These are phyloP conservation scores for Hymenoscyphus linearis DNA, from an alignment of 2,329 filamentous ascomycete genomes.

Conservation along the genomic window DNA sequence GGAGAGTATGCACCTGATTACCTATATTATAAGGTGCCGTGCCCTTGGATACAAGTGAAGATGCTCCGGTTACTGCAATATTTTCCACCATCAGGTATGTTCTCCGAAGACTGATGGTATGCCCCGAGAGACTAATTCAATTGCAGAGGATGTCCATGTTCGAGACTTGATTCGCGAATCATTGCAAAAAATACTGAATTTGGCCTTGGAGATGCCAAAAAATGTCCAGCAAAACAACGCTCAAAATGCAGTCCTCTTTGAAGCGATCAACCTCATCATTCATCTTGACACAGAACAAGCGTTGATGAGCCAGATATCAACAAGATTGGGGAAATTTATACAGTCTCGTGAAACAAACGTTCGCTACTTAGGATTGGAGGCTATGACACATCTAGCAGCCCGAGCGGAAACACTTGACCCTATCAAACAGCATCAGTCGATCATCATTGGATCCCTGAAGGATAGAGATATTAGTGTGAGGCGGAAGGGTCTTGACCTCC, in stretches of 20 bases:
- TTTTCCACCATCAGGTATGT: slow-evolving; percentile 82
- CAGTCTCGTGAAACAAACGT: slow-evolving; percentile 97
- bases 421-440: slow-evolving; percentile 95
- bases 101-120: neutral
- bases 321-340: slow-evolving; percentile 88
- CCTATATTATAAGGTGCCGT: slow-evolving; percentile 98
- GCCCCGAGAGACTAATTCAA: slow-evolving; percentile 11
- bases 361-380: slow-evolving; percentile 88
- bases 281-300: slow-evolving; percentile 93
- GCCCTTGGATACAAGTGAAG: slow-evolving; percentile 97
- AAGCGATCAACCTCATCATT: slow-evolving; percentile 97
- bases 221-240: slow-evolving; percentile 99
- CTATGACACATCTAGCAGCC: slow-evolving; percentile 96
- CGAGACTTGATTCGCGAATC: slow-evolving; percentile 89
- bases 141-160: slow-evolving; percentile 82
- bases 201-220: slow-evolving; percentile 89
- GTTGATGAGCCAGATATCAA: slow-evolving; percentile 93
- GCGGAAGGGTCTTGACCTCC: slow-evolving; percentile 86
- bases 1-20: slow-evolving; percentile 87
- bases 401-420: slow-evolving; percentile 90
- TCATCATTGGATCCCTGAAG: slow-evolving; percentile 89
- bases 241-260: slow-evolving; percentile 94
- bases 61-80: slow-evolving; percentile 88
- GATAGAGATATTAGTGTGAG: slow-evolving; percentile 97
- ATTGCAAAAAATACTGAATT: slow-evolving; percentile 82